Evolutionary conservation across 306 rosid species (phyloP).

Genomic region (Cicer judaicum): DNA sequence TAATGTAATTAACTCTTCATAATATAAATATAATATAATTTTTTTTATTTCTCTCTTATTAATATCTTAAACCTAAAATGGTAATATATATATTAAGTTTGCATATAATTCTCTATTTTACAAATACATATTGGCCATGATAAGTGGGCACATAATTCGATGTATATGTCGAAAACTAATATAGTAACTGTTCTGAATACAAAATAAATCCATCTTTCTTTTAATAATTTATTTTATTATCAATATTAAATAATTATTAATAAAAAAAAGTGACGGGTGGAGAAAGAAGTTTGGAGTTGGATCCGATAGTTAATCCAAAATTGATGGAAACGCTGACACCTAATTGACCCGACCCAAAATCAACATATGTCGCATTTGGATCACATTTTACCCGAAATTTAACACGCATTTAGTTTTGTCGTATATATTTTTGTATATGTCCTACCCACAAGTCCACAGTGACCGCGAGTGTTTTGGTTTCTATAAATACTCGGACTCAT

Average conservation of each 20-base stretch:
- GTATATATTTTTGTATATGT: conserved; percentile 32
- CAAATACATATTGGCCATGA: too few species aligned
- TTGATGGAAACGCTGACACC: conserved; percentile 41
- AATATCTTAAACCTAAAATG: too few species aligned
- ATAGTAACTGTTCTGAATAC: too few species aligned
- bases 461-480: conserved; percentile 16
- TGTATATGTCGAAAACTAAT: too few species aligned
- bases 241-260: neutral
- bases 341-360: conserved; percentile 35
- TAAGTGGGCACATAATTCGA: too few species aligned
- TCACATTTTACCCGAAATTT: conserved; percentile 50
- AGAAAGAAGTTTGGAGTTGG: conserved; percentile 37
- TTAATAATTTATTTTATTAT: neutral
- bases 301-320: conserved; percentile 52
- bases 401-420: conserved; percentile 40
- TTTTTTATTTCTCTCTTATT: too few species aligned
- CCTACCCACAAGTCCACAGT: conserved; percentile 50
- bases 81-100: too few species aligned
- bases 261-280: conserved; percentile 32
- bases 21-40: too few species aligned
- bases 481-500: conserved; percentile 58
- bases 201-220: too few species aligned
- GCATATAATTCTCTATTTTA: too few species aligned
- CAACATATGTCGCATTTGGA: conserved; percentile 34
- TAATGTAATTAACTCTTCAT: too few species aligned